These are phyloP conservation scores for Penicillium crystallinum DNA, from an alignment of 495 filamentous ascomycete genomes.

Conservation along the genomic window DNA sequence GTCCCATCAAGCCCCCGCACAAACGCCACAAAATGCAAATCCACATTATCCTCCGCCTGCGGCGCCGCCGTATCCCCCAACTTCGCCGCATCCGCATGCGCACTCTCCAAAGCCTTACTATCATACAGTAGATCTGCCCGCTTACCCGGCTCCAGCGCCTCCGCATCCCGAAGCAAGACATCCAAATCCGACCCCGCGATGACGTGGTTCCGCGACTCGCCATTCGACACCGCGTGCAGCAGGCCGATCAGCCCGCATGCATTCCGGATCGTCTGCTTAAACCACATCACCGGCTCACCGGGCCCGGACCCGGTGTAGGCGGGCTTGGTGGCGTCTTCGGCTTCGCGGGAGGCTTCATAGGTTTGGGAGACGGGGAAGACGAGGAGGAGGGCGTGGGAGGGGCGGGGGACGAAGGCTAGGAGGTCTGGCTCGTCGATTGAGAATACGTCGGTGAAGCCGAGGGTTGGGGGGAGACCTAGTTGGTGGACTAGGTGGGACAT, in stretches of 20 bases:
- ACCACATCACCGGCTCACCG: conserved; percentile 71
- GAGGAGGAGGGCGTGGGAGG: conserved; percentile 74
- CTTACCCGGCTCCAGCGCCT: conserved; percentile 41
- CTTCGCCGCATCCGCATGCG: conserved; percentile 65
- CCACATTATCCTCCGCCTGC: conserved; percentile 59
- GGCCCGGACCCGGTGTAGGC: conserved; percentile 49
- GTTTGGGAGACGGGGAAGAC: conserved; percentile 73
- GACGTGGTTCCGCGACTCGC: conserved; percentile 43
- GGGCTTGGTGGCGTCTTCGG: conserved; percentile 55
- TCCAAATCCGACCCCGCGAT: conserved; percentile 43
- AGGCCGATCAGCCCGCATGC: conserved; percentile 83
- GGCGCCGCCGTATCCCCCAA: conserved; percentile 71
- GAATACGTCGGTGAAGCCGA: conserved; percentile 80
- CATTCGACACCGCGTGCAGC: conserved; percentile 68
- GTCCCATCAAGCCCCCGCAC: conserved; percentile 65
- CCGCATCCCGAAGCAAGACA: conserved; percentile 39
- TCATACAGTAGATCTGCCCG: conserved; percentile 70
- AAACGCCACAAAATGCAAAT: conserved; percentile 82
- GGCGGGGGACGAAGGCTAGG: conserved; percentile 76
- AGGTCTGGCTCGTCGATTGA: conserved; percentile 74
- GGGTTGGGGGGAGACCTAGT: conserved; percentile 61
- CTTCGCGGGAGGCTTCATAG: conserved; percentile 60
- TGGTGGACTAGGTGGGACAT: conserved; percentile 70
- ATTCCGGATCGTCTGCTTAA: conserved; percentile 84
- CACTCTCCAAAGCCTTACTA: conserved; percentile 62